Evolutionary conservation across 306 rosid species (phyloP), one percentile per base, ranked within the genome.

Genomic region (Sophora flavescens): DNA sequence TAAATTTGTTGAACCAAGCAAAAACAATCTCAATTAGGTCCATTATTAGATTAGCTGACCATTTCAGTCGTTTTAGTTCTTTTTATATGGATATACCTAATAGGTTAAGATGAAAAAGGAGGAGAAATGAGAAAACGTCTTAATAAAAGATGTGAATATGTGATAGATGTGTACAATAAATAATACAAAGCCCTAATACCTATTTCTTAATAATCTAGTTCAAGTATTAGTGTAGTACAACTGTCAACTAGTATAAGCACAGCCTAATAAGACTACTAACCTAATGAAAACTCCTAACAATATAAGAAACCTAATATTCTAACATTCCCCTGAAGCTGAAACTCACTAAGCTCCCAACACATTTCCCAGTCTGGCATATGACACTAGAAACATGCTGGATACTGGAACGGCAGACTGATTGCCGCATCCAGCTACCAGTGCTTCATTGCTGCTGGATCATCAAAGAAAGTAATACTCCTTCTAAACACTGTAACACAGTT

Each of bases 391-490:
- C 11, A 2, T 58, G 32, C 42, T 6, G 32, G 7, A 39, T 42
- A 56, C 35, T 3, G 6, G 62, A 22, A 22, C 3, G n/a, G 62
- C 62, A 56, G 11, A 28, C 13, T 56, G 62, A 56, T 22, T 9
- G 35, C 35, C 14, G 35, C 28, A 56, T 22, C 62, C 33, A 56
- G 4, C 32, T 22, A 56, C 6, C 15, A 12, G 6, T 47, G 52
- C 15, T 47, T 47, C 35, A 3, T 12, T 3, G 60, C 50, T 45
- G 18, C 50, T 36, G n/a, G 36, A 66, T 75, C 57, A 52, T 62
- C 5, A 52, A 51, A 53, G 60, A 70, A 50, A 60, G 6, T 45
- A 75, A 68, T n/a, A 52, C 11, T 76, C 39, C 16, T 42, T 8
- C 71, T 8, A 33, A 67, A 56, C 51, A 58, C 2, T 17, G 61